These are phyloP conservation scores for Macrophomina pseudophaseolina DNA, from an alignment of 2,329 filamentous ascomycete species.

Conservation along the genomic window DNA sequence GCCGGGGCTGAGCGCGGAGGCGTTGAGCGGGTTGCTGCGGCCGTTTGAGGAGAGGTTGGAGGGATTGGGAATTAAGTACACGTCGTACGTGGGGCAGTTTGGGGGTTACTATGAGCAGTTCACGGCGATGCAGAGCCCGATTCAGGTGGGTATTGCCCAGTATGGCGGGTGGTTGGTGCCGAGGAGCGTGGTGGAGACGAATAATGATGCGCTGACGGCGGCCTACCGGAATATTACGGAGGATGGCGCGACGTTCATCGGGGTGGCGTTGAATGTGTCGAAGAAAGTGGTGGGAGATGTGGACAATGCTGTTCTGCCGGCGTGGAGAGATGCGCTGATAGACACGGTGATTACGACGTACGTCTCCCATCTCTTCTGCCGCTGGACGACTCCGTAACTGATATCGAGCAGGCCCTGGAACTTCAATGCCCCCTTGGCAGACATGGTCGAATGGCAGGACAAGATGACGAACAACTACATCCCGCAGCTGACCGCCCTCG, in stretches of 20 bases:
- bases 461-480: constrained; percentile 12
- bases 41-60: constrained; percentile 35
- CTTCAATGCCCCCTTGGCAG: constrained; percentile 22
- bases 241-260: constrained; percentile 25
- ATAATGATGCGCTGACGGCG: constrained; percentile 33
- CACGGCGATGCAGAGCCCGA: constrained; percentile 22
- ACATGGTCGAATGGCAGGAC: constrained; percentile 30
- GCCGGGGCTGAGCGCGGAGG: not conserved
- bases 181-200: not conserved
- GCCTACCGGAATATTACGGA: not conserved
- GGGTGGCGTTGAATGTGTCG: constrained; percentile 30
- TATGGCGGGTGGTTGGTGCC: constrained; percentile 32
- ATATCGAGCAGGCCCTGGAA: not conserved
- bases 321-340: constrained; percentile 1
- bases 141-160: constrained; percentile 37
- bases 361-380: not conserved
- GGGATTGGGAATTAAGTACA: not conserved
- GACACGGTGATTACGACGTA: not conserved
- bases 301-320: constrained; percentile 13
- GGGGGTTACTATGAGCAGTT: constrained; percentile 11
- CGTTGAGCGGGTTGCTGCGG: constrained; percentile 24
- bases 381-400: too few relatives aligned
- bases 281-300: constrained; percentile 25
- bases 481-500: constrained; percentile 30
- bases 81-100: not conserved